A percentile compares a stretch with the other conserved stretches of the same genome.
phyloP scores from a whole-genome alignment of 495 filamentous ascomycete genomes.

The Penicillium taxi region DNA sequence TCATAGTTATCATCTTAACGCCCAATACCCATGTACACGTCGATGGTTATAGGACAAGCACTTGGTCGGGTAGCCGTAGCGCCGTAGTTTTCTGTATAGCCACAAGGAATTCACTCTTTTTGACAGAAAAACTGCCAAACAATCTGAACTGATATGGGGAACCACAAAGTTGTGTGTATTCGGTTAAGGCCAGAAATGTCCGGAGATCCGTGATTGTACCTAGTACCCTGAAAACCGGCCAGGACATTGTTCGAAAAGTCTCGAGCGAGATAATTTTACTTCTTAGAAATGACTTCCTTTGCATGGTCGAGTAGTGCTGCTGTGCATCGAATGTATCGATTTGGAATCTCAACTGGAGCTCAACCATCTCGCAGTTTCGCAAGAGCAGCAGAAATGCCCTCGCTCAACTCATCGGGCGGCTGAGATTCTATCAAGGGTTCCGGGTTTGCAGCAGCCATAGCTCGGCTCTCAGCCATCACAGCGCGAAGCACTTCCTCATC shows the following conservation, averaged over 20 bases:
- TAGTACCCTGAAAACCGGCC: too few relatives aligned
- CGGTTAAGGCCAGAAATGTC: too few relatives aligned
- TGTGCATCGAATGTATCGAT: constrained; percentile 15
- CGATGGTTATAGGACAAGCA: too few relatives aligned
- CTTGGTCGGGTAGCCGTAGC: too few relatives aligned
- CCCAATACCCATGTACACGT: too few relatives aligned
- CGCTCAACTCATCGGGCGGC: constrained; percentile 16
- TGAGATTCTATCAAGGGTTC: neutral
- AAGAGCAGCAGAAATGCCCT: constrained; percentile 21
- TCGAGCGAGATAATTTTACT: too few relatives aligned
- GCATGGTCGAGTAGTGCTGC: constrained; percentile 20
- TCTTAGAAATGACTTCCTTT: constrained; percentile 22
- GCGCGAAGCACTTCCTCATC: constrained; percentile 16
- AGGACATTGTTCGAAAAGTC: too few relatives aligned
- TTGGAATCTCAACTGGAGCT: constrained; percentile 43
- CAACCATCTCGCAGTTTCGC: constrained; percentile 22
- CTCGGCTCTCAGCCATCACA: constrained; percentile 12
- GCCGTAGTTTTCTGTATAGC: too few relatives aligned
- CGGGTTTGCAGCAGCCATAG: neutral
- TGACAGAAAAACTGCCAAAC: neutral
- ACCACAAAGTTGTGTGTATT: neutral
- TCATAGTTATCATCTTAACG: too few relatives aligned
- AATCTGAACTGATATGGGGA: neutral
- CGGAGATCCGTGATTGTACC: too few relatives aligned
- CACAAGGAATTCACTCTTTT: neutral